Conservation (phyloP, 495 filamentous ascomycete species). For the Lasiosphaeria hispida region DNA sequence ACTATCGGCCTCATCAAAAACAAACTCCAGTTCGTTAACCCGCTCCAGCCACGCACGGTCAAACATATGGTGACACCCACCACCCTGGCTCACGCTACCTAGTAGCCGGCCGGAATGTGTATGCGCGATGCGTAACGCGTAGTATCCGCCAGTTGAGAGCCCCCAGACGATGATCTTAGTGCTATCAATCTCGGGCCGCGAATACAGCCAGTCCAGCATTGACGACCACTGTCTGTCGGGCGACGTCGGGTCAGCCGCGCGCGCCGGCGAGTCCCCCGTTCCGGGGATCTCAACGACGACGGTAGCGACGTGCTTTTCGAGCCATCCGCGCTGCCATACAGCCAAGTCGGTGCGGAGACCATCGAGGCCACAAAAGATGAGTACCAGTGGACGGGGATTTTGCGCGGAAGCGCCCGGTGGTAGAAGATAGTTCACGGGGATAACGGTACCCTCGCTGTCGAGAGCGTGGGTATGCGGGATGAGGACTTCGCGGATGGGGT, state of each 20-base stretch:
- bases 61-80: slow-evolving; percentile 66
- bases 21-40: slow-evolving; percentile 67
- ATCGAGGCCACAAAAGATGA: slow-evolving; percentile 70
- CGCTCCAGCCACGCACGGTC: slow-evolving; percentile 58
- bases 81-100: slow-evolving; percentile 62
- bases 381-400: slow-evolving; percentile 52
- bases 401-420: slow-evolving; percentile 35
- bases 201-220: slow-evolving; percentile 61
- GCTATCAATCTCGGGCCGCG: slow-evolving; percentile 52
- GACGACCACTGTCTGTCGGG: slow-evolving; percentile 58
- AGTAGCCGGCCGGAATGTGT: slow-evolving; percentile 58
- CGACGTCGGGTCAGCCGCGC: slow-evolving; percentile 37
- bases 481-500: slow-evolving; percentile 51
- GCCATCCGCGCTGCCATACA: slow-evolving; percentile 59
- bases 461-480: slow-evolving; percentile 55
- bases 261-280: slow-evolving; percentile 69
- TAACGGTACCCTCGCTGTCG: slow-evolving; percentile 27
- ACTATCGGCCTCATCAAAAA: slow-evolving; percentile 61
- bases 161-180: slow-evolving; percentile 60
- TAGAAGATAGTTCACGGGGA: slow-evolving; percentile 59
- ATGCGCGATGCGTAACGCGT: slow-evolving; percentile 65
- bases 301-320: slow-evolving; percentile 51
- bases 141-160: slow-evolving; percentile 69
- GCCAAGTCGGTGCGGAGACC: slow-evolving; percentile 71
- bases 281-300: slow-evolving; percentile 70